Evolutionary conservation across 2,329 filamentous ascomycete genomes (phyloP).

Genomic region (Epichloe sylvatica): DNA sequence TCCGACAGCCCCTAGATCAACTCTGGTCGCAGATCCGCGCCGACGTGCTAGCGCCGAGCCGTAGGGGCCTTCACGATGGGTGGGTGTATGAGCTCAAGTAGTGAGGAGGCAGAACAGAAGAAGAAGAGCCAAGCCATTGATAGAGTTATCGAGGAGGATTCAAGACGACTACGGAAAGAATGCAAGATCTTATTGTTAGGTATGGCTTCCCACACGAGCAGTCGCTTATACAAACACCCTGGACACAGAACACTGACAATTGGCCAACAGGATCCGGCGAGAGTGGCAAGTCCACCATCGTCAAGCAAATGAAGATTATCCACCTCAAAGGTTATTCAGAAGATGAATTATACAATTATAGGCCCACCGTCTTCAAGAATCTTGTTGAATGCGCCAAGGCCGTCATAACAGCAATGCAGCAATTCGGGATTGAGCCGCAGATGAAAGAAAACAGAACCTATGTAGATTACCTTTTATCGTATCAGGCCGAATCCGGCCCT

Average conservation of each 20-base stretch:
- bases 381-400: slow-evolving; percentile 92
- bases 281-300: slow-evolving; percentile 97
- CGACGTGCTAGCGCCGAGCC: slow-evolving; percentile 3
- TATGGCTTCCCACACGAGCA: slow-evolving; percentile 28
- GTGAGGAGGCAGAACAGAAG: slow-evolving; percentile 82
- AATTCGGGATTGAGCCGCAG: slow-evolving; percentile 74
- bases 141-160: slow-evolving; percentile 85
- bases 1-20: not conserved
- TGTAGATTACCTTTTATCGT: slow-evolving; percentile 71
- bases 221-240: not conserved
- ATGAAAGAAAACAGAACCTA: slow-evolving; percentile 57
- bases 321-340: slow-evolving; percentile 94
- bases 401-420: slow-evolving; percentile 78
- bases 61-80: slow-evolving; percentile 52
- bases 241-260: slow-evolving; percentile 8
- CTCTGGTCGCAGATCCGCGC: not conserved
- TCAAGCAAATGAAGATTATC: slow-evolving; percentile 99
- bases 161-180: slow-evolving; percentile 81
- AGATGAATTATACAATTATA: slow-evolving; percentile 87
- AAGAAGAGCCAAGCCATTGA: slow-evolving; percentile 96
- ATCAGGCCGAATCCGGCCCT: slow-evolving; percentile 80
- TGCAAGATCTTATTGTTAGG: slow-evolving; percentile 96
- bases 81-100: slow-evolving; percentile 77
- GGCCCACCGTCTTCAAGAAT: slow-evolving; percentile 96
- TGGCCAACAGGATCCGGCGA: slow-evolving; percentile 68